phyloP scores from a whole-genome alignment of 2,329 filamentous ascomycete genomes.

The Cytospora piceae region DNA sequence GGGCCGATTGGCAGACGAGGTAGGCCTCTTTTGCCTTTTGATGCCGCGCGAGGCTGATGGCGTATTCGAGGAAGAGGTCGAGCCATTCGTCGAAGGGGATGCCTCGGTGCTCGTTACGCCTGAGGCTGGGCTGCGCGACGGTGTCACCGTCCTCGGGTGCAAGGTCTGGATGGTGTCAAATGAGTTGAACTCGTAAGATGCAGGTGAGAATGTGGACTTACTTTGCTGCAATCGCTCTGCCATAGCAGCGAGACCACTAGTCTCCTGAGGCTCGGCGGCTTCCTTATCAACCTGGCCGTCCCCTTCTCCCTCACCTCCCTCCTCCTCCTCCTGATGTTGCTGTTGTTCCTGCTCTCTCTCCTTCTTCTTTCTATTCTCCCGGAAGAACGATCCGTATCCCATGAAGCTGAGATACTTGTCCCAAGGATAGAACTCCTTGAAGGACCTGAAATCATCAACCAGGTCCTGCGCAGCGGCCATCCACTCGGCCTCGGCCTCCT shows the following conservation, averaged over 20 bases:
- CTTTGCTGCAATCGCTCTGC: constrained; percentile 59
- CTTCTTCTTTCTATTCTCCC: constrained; percentile 39
- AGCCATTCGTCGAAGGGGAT: constrained; percentile 86
- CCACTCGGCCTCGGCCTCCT: constrained; percentile 54
- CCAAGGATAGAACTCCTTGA: constrained; percentile 68
- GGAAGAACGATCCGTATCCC: constrained; percentile 45
- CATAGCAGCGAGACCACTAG: constrained; percentile 56
- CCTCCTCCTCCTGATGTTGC: constrained; percentile 26
- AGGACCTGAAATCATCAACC: constrained; percentile 65
- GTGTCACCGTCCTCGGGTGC: constrained; percentile 40
- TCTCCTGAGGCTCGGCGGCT: constrained; percentile 33
- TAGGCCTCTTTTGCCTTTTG: constrained; percentile 75
- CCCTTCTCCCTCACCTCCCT: constrained; percentile 8
- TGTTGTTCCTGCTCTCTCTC: constrained; percentile 10
- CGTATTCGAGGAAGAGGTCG: constrained; percentile 86
- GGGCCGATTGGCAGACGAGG: constrained; percentile 75
- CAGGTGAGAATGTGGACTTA: constrained; percentile 41
- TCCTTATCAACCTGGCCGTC: constrained; percentile 17
- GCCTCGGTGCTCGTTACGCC: constrained; percentile 58
- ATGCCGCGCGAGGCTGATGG: constrained; percentile 71
- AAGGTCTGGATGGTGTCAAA: constrained; percentile 36
- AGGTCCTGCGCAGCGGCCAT: constrained; percentile 63
- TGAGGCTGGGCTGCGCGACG: constrained; percentile 36
- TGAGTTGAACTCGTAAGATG: not conserved
- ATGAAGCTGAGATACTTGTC: constrained; percentile 66